Evolutionary conservation across 441 rosid species (phyloP).

Genomic region (Pelargonium citronellum): DNA sequence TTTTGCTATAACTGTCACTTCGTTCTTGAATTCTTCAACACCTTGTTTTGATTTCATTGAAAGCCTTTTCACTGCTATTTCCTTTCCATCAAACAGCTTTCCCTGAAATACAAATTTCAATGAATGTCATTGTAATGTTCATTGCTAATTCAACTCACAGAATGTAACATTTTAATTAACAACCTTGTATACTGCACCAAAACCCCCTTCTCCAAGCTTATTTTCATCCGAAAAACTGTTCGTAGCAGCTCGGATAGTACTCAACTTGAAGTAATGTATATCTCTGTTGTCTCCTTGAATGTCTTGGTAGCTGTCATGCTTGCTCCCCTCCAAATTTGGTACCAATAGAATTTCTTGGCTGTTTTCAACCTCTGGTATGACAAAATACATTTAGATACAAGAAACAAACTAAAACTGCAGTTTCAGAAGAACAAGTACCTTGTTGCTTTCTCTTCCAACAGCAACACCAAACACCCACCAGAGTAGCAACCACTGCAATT

Average conservation of each 20-base stretch:
- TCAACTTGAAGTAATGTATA: slow-evolving; percentile 31
- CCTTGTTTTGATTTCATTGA: slow-evolving; percentile 38
- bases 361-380: neutral
- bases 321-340: neutral
- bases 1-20: slow-evolving; percentile 36
- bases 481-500: neutral
- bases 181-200: slow-evolving; percentile 44
- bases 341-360: slow-evolving; percentile 9
- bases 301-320: neutral
- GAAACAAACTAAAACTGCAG: neutral
- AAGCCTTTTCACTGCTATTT: slow-evolving; percentile 39
- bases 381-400: neutral
- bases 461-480: neutral
- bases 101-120: neutral
- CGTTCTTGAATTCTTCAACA: slow-evolving; percentile 45
- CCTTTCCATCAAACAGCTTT: slow-evolving; percentile 23
- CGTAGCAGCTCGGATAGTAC: slow-evolving; percentile 32
- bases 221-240: slow-evolving; percentile 24
- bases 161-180: neutral
- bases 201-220: slow-evolving; percentile 49
- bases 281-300: slow-evolving; percentile 15
- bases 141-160: no score
- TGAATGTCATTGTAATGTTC: neutral
- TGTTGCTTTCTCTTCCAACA: slow-evolving; percentile 10
- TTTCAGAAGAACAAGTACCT: neutral